Conservation (phyloP, 768 basidiomycete species). For the Tylopilus sp. region DNA sequence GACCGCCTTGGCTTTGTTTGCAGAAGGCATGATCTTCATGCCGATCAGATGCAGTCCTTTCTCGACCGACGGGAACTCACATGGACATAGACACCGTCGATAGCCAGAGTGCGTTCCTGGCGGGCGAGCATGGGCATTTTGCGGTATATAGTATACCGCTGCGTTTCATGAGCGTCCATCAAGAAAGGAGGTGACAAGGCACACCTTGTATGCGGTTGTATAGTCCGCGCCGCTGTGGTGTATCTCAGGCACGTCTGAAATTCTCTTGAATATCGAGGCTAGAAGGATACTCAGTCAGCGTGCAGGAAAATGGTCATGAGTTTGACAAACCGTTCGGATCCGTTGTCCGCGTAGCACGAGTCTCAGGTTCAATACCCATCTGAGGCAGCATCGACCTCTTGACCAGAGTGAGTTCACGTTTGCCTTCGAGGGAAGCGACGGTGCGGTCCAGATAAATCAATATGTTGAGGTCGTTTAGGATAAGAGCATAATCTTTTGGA, state of each 20-base stretch:
- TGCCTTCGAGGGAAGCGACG: constrained; percentile 91
- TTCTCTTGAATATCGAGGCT: constrained; percentile 94
- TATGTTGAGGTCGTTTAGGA: constrained; percentile 59
- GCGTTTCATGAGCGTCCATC: constrained; percentile 1
- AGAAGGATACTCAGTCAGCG: constrained; percentile 1
- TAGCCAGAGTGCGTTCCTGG: constrained; percentile 87
- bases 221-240: constrained; percentile 68
- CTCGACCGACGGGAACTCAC: constrained; percentile 38
- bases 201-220: constrained; percentile 82
- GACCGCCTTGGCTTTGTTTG: constrained; percentile 73
- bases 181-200: constrained; percentile 3
- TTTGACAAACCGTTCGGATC: constrained; percentile 82
- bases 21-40: constrained; percentile 80
- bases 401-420: constrained; percentile 77
- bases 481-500: constrained; percentile 79
- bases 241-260: constrained; percentile 62
- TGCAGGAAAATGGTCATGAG: background rate
- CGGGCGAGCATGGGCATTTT: constrained; percentile 94
- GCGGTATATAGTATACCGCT: constrained; percentile 91
- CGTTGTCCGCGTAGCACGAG: constrained; percentile 65
- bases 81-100: constrained; percentile 93
- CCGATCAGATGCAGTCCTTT: constrained; percentile 19
- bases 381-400: constrained; percentile 72
- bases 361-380: constrained; percentile 66
- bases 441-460: constrained; percentile 91